A percentile compares a stretch with the other conserved stretches of the same genome.
phyloP scores from a whole-genome alignment of 352 stramenopile species.

The Pythium vanterpoolii region DNA sequence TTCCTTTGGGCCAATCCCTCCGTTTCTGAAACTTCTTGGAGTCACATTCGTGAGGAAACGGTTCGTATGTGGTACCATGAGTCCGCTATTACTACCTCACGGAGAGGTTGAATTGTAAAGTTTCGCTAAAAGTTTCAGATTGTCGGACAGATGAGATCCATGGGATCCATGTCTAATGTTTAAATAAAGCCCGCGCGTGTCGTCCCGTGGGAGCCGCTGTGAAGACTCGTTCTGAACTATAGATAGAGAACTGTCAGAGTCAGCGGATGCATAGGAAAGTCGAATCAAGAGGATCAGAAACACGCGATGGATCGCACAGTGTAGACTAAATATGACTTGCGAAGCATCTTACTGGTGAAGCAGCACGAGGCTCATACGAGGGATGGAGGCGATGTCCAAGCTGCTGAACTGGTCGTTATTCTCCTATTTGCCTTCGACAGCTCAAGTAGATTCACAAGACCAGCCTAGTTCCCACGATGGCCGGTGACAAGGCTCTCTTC shows the following conservation, averaged over 20 bases:
- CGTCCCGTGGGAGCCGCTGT: not conserved
- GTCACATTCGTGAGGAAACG: slow-evolving; percentile 3
- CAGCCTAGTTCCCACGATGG: slow-evolving; percentile 18
- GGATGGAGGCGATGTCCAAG: not conserved
- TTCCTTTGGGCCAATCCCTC: slow-evolving; percentile 1
- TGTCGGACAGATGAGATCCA: not conserved
- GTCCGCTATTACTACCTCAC: slow-evolving; percentile 7
- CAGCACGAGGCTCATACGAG: not conserved
- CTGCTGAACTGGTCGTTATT: slow-evolving; percentile 5
- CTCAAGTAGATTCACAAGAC: not conserved
- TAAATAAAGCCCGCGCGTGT: not conserved
- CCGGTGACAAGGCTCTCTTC: slow-evolving; percentile 32
- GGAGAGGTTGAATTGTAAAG: not conserved
- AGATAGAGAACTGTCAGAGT: not conserved
- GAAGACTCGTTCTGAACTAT: not conserved
- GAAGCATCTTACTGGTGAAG: not conserved
- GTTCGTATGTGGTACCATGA: slow-evolving; percentile 1
- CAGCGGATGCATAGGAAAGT: not conserved
- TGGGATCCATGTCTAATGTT: not conserved
- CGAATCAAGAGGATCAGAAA: not conserved
- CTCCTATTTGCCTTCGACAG: slow-evolving; percentile 9
- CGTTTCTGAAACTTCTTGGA: slow-evolving; percentile 19
- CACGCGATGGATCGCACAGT: not conserved
- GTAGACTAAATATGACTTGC: slow-evolving; percentile 3
- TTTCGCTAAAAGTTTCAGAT: slow-evolving; percentile 9